phyloP scores from a whole-genome alignment of 169 alveolate genomes.

The Plasmodium ovale region DNA sequence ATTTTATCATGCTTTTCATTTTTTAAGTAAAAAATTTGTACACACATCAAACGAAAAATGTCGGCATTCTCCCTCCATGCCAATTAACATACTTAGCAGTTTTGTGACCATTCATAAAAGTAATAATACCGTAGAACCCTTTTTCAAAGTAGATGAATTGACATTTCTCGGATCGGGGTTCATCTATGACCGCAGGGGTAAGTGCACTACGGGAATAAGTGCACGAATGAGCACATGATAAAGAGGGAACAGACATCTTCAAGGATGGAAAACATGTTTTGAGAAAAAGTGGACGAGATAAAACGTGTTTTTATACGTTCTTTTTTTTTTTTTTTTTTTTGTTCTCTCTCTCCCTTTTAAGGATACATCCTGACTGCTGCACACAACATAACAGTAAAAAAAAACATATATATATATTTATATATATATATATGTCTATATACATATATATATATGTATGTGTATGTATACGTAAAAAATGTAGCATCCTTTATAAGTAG shows the following conservation, averaged over 20 bases:
- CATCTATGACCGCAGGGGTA: slow-evolving; percentile 61
- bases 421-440: too few species aligned
- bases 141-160: slow-evolving; percentile 31
- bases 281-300: not conserved
- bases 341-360: slow-evolving; percentile 1
- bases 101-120: slow-evolving; percentile 60
- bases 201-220: too few species aligned
- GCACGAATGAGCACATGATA: too few species aligned
- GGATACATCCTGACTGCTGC: slow-evolving; percentile 73
- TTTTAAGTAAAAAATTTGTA: slow-evolving; percentile 7
- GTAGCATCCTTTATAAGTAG: too few species aligned
- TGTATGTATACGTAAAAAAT: too few species aligned
- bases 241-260: too few species aligned
- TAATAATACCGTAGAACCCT: slow-evolving; percentile 9
- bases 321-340: slow-evolving; percentile 4
- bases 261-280: not conserved
- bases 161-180: slow-evolving; percentile 65
- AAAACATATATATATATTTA: not conserved
- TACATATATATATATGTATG: too few species aligned
- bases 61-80: slow-evolving; percentile 3
- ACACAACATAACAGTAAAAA: slow-evolving; percentile 50
- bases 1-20: not conserved
- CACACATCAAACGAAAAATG: slow-evolving; percentile 3
- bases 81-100: slow-evolving; percentile 27
- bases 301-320: not conserved